These are phyloP conservation scores for Lyophyllum decastes DNA, from an alignment of 768 basidiomycete species.

Conservation along the genomic window DNA sequence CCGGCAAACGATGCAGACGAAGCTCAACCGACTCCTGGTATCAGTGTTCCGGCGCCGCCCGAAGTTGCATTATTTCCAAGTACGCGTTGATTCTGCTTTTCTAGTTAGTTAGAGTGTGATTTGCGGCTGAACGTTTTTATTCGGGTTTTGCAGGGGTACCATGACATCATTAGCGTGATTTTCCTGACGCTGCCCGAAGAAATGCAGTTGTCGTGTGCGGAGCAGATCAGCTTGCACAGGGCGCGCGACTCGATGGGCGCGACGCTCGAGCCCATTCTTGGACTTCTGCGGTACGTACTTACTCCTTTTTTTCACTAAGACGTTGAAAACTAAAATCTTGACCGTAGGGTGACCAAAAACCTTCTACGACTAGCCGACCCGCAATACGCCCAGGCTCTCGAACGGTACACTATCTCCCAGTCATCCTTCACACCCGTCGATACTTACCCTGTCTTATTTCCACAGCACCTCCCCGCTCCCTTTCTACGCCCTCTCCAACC, in stretches of 20 bases:
- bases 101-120: too few species aligned
- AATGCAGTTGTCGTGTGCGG: constrained; percentile 56
- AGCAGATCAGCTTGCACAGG: constrained; percentile 76
- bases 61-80: constrained; percentile 83
- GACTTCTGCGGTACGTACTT: constrained; percentile 61
- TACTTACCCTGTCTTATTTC: not conserved
- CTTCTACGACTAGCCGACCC: constrained; percentile 74
- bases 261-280: constrained; percentile 83
- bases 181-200: constrained; percentile 71
- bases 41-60: constrained; percentile 73
- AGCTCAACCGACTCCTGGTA: constrained; percentile 74
- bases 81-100: constrained; percentile 17
- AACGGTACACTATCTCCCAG: constrained; percentile 46
- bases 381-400: constrained; percentile 64
- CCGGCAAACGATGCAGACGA: constrained; percentile 59
- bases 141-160: constrained; percentile 68
- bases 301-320: not conserved
- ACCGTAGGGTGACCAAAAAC: constrained; percentile 69
- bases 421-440: not conserved
- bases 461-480: constrained; percentile 75
- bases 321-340: not conserved
- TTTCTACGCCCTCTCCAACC: constrained; percentile 87
- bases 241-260: constrained; percentile 88
- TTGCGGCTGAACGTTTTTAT: not conserved
- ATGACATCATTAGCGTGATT: constrained; percentile 88